Conservation (phyloP, 257 asterid genomes). For the Nicotiana sylvestris region DNA sequence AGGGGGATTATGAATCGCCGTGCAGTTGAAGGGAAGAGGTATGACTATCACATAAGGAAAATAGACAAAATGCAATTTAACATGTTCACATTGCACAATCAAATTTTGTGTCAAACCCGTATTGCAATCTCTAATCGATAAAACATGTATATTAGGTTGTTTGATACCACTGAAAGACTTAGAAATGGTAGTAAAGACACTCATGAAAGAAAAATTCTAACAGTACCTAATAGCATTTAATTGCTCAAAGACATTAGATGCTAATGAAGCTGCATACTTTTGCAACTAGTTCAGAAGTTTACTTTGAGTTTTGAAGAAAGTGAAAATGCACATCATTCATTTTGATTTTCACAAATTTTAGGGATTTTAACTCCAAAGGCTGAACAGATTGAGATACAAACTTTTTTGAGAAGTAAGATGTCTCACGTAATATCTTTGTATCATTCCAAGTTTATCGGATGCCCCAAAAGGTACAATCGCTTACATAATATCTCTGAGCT, state of each 20-base stretch:
- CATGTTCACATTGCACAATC: neutral
- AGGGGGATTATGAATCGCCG: neutral
- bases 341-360: neutral
- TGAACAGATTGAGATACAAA: conserved; percentile 4
- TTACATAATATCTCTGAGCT: neutral
- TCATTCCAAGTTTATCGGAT: neutral
- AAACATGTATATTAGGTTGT: neutral
- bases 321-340: conserved; percentile 1
- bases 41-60: neutral
- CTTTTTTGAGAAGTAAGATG: neutral
- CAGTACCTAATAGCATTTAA: neutral
- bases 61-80: neutral
- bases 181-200: neutral
- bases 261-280: neutral
- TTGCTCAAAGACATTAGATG: neutral
- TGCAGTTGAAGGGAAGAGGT: neutral
- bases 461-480: neutral
- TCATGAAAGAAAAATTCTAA: neutral
- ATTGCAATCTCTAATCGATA: neutral
- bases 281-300: neutral
- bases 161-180: neutral
- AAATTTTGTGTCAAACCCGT: neutral
- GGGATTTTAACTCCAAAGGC: neutral
- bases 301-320: neutral
- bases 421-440: neutral